These are phyloP conservation scores for Mariannaea elegans DNA, from an alignment of 2,329 filamentous ascomycete species.

Conservation along the genomic window DNA sequence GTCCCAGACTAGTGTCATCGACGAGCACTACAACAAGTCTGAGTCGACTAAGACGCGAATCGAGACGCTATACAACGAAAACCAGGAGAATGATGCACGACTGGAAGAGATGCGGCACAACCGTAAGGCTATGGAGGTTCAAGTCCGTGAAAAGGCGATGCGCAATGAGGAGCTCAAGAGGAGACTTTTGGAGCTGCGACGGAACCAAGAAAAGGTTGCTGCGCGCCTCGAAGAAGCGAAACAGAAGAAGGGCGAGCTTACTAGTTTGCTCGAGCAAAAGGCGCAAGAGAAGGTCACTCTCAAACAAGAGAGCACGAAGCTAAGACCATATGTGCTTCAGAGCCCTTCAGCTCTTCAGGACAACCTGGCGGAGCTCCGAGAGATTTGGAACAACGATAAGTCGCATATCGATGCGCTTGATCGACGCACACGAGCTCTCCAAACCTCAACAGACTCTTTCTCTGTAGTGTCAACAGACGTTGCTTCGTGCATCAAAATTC, in stretches of 20 bases:
- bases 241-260: conserved; percentile 79
- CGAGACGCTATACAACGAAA: conserved; percentile 84
- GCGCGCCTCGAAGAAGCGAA: conserved; percentile 85
- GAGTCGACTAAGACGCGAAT: conserved; percentile 88
- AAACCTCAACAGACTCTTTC: conserved; percentile 93
- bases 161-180: conserved; percentile 89
- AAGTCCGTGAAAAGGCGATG: conserved; percentile 84
- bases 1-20: conserved; percentile 87
- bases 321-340: conserved; percentile 91
- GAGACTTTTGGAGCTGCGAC: conserved; percentile 79
- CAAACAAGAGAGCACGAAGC: conserved; percentile 86
- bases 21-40: conserved; percentile 91
- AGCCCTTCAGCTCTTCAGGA: conserved; percentile 85
- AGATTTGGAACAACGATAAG: conserved; percentile 81
- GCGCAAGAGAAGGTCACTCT: conserved; percentile 74
- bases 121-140: conserved; percentile 80
- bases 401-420: conserved; percentile 88
- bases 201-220: conserved; percentile 83
- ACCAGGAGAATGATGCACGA: conserved; percentile 84
- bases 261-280: conserved; percentile 75
- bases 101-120: conserved; percentile 84
- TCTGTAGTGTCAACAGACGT: conserved; percentile 85
- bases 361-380: conserved; percentile 81
- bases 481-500: conserved; percentile 84
- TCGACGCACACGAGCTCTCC: conserved; percentile 84